Evolutionary conservation across 257 asterid species (phyloP).

Genomic region (Nicotiana noctiflora): DNA sequence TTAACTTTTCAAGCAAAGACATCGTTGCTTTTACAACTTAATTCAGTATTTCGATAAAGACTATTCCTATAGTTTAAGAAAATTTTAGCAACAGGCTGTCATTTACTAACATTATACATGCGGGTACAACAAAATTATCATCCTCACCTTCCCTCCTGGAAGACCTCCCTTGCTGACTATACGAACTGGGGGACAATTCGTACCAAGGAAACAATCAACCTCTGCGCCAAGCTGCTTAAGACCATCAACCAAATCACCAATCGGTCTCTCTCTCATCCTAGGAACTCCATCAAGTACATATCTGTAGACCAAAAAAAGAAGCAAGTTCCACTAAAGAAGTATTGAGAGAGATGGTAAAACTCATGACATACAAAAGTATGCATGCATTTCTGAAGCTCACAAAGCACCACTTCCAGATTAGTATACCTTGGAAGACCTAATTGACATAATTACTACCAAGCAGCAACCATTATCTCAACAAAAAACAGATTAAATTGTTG

Average conservation of each 20-base stretch:
- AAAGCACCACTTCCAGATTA: no score
- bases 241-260: slow-evolving; percentile 89
- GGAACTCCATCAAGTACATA: slow-evolving; percentile 98
- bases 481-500: neutral
- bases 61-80: neutral
- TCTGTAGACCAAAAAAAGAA: slow-evolving; percentile 19
- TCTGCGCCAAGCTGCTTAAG: slow-evolving; percentile 98
- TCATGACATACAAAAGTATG: no score
- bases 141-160: slow-evolving; percentile 85
- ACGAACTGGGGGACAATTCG: slow-evolving; percentile 94
- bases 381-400: no score
- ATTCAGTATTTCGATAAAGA: neutral
- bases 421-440: neutral
- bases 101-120: neutral
- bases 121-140: slow-evolving; percentile 1
- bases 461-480: neutral
- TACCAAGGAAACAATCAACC: slow-evolving; percentile 77
- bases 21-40: neutral
- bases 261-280: slow-evolving; percentile 99
- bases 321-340: no score
- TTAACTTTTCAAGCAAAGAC: neutral
- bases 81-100: neutral
- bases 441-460: neutral
- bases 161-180: slow-evolving; percentile 91
- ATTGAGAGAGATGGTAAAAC: no score